Evolutionary conservation across 73 alveolate genomes (phyloP), one percentile per base, ranked within the genome.

Genomic region (Paramecium sexaurelia): DNA sequence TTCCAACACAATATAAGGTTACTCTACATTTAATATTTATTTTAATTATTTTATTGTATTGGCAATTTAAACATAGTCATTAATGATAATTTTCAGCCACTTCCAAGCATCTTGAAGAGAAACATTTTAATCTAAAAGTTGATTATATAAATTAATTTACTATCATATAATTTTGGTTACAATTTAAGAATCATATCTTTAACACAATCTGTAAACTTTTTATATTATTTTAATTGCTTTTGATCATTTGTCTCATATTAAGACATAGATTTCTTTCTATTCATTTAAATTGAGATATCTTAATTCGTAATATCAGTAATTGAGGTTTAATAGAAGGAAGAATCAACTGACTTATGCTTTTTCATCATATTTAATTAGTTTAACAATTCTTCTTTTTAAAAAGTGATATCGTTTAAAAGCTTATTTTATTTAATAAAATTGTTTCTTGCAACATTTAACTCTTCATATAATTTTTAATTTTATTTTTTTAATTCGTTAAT

Each of bases 401-500:
- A 32, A 5, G 83, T 24, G 11, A 61, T 61, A 8, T 61, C 39
- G 11, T 61, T 29, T 3, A 61, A 11, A 13, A 61, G 26, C 11
- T 61, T 61, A 29, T 26, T 32, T 29, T 41, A 61, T 26, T 61
- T 61, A 11, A 61, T 26, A 7, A 29, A 10, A 22, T 22, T 61
- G 26, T 24, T 61, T 61, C 26, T 61, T 61, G 51, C 2, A 29
- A 61, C 45, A 29, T 26, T 32, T 61, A 61, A 32, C 17, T 61
- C 83, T 11, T 61, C 83, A 2, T 61, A 32, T 32, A 61, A 61
- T 61, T 61, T 61, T 61, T 61, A 61, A 61, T 61, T 61, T 61
- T 22, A 61, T 61, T 61, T 61, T 61, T 61, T 61, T 61, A 61
- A 61, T 29, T 61, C 83, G 83, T 61, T 61, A 61, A 61, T 61